Conservation (phyloP, 345 rosid species). For the Trapa incisa region DNA sequence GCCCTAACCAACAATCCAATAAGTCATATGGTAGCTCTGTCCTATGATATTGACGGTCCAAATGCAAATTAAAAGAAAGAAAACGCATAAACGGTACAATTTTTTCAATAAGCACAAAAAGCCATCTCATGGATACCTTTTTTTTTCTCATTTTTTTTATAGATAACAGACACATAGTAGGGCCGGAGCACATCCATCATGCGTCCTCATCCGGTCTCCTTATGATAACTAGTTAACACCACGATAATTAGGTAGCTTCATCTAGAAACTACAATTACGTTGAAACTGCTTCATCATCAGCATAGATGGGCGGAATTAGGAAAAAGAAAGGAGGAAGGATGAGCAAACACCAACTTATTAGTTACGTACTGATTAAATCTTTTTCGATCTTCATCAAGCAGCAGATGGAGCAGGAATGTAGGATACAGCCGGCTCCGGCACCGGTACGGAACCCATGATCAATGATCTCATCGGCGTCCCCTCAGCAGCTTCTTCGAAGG, state of each 20-base stretch:
- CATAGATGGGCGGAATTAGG: background rate
- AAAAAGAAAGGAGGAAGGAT: background rate
- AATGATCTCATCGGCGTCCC: slow-evolving; percentile 18
- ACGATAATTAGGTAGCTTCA: background rate
- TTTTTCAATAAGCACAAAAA: too few relatives aligned
- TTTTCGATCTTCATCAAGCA: slow-evolving; percentile 26
- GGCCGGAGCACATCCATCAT: background rate
- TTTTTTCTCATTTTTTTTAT: background rate
- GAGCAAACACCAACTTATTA: background rate
- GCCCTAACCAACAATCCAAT: too few relatives aligned
- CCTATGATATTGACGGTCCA: background rate
- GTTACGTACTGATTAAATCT: background rate
- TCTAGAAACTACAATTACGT: background rate
- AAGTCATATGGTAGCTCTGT: too few relatives aligned
- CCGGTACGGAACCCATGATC: slow-evolving; percentile 36
- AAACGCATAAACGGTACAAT: background rate
- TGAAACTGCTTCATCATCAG: background rate
- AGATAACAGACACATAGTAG: background rate
- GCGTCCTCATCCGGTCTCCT: background rate
- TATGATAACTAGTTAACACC: background rate
- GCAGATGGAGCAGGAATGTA: slow-evolving; percentile 60
- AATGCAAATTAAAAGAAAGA: background rate
- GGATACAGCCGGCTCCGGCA: slow-evolving; percentile 41
- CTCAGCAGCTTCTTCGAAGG: slow-evolving; percentile 22
- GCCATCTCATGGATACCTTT: too few relatives aligned